Evolutionary conservation across 2,329 filamentous ascomycete genomes (phyloP), one percentile per base, ranked within the genome.

Genomic region (Phoma sp.): DNA sequence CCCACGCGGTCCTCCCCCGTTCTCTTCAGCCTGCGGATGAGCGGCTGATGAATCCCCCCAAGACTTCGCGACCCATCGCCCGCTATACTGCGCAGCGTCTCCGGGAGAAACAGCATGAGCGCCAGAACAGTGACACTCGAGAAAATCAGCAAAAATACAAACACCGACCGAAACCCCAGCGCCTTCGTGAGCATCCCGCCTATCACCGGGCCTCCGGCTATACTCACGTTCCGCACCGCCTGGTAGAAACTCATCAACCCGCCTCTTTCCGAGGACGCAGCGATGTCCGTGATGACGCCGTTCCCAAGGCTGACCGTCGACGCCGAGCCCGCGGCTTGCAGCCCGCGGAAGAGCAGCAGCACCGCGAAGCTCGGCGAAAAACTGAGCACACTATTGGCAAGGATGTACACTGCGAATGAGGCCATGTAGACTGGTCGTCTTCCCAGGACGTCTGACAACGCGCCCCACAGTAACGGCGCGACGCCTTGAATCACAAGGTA

Each of bases 111-210:
- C 1, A 76, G n/a, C n/a, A 73, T 43, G 1, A 79, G 54, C 0
- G 73, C 17, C 6, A 74, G 15, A 7, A 78, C 49, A 39, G 74
- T 75, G n/a, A 58, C 64, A 0, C 71, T 76, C 0, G 78, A 73
- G 43, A 82, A 70, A 19, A 84, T 81, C 35, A 80, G 72, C 73
- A 85, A 72, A 51, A 84, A 82, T 77, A 82, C 82, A 57, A 85
- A 85, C 6, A 84, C 78, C 2, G 76, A 75, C 35, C 76, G 64
- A 56, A 69, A 73, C n/a, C 64, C 64, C 2, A 71, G 47, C 29
- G 62, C 71, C 17, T 72, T 66, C 3, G 69, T 43, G 2, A 71
- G 53, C 32, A 66, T 22, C 17, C 71, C 71, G 17, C 71, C 69
- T 4, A 73, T 44, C 1, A 70, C 55, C 9, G 70, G 70, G 2